Base-by-base conservation (phyloP, 1,139 yeast species). In the Suhomyces anneliseae region DNA sequence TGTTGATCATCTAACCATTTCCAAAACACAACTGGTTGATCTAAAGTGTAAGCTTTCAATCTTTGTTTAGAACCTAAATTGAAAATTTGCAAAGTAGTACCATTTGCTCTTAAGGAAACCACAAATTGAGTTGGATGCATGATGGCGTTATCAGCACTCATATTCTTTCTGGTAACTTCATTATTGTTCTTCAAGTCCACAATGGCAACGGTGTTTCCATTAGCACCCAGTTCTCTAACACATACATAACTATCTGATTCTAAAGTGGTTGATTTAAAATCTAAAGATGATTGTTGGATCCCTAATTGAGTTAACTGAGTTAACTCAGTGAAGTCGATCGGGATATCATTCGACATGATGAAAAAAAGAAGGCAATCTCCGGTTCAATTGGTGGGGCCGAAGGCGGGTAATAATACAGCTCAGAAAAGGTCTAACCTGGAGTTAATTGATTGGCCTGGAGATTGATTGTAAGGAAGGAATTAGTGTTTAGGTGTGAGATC, bases 111-210 rank as follows among this genome's bases (percentile, higher is more conserved):
- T 55, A 95, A 81, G 24, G 97, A 90, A 59, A 95, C 92, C 55
- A 93, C 92, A 69, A 85, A 82, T 67, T 90, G 86, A 29, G 74
- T 66, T 14, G 99, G 98, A 68, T 92, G 96, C 95, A 95, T 86
- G 64, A 95, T 93, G 44, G 97, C 98, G 55, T 92, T 88, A 70
- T 95, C 99, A 42, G 99, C 99, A 47, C 90, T 82, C 97, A 95
- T 95, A 67, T 88, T 87, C 72, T 95, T 92, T 62, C 96, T 83
- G 39, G 82, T 77, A 31, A 83, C 82, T 57, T 89, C 85, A 58
- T 83, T 80, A 72, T 83, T 84, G 64, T 89, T 84, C 55, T 82
- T 77, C 64, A 93, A 78, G 65, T 93, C 93, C 55, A 95, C 82
- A 59, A 95, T 93, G 44, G 97, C 97, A 47, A 95, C 99, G 10